Evolutionary conservation across 2,329 filamentous ascomycete genomes (phyloP), one percentile per base, ranked within the genome.

Genomic region (Scedosporium minutisporum): DNA sequence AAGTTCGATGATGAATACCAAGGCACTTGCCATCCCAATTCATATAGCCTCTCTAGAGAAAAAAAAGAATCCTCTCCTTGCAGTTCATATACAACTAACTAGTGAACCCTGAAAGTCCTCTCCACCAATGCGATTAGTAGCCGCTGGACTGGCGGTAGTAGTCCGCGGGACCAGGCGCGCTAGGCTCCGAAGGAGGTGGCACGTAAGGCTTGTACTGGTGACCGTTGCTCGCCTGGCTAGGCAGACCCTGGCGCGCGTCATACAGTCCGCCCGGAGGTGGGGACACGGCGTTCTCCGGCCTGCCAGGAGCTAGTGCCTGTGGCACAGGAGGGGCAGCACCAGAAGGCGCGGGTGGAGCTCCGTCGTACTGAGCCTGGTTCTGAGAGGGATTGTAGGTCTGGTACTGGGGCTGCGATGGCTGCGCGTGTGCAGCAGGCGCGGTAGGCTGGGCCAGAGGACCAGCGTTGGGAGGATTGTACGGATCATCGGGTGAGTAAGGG

Each of bases 171-270:
- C 77, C 77, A 3, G 82, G 81, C 4, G 78, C 81, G 64, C 78
- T 82, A 1, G 78, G 78, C 9, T 75, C 72, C 33, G 69, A 66
- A 62, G 64, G 63, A 1, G 77, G 80, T 3, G 83, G 83, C 2
- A 81, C 78, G 64, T 88, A 88, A 0, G 85, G 80, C 70, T 82
- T 86, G 67, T 87, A 87, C 70, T 85, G 82, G 67, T 77, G 75
- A 18, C 67, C 67, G 44, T 55, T 55, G 51, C 64, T 33, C 51
- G 65, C 51, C 70, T 83, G 78, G 66, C 80, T 82, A 3, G 81
- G 81, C 33, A 84, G 69, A 6, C 75, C 73, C 62, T 83, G 78
- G 23, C 82, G 74, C 5, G 80, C 73, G 67, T 85, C 80, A 63
- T 77, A 82, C 1, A 75, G 75, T 1, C 79, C 80, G n/a, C 71